Evolutionary conservation across 2,329 filamentous ascomycete species (phyloP), one percentile per base, ranked within the genome.

Genomic region (Fusarium neocosmosporiellum): DNA sequence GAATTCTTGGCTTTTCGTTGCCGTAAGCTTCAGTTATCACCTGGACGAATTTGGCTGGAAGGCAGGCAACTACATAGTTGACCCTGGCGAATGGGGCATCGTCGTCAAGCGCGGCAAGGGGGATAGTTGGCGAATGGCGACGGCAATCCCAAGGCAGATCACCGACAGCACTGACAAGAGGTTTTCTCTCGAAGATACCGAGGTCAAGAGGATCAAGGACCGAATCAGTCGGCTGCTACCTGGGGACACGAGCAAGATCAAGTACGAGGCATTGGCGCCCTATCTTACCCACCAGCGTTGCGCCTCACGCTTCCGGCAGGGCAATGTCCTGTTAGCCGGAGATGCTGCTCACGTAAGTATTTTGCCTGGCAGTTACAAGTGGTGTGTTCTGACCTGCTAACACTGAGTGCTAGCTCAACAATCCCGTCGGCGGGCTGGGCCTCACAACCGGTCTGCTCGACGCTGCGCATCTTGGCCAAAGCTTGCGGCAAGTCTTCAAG

Each of bases 291-390:
- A 58, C 14, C 54, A 58, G 34, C 20, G 54, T n/a, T 58, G 54
- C 37, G 54, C 54, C 33, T 37, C 54, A 37, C 16, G 33, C 31
- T 57, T 57, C 27, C n/a, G 36, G n/a, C 54, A 57, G 20, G 34
- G 33, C 9, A 57, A 57, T 37, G 54, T 39, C 54, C 9, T 57
- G 14, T 57, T 57, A 29, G 54, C 54, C 13, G 54, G 54, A 29
- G 54, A 58, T 18, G 54, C 54, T 58, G 54, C 54, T 58, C 54
- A 58, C 39, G 54, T 58, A 18, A 58, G 54, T 37, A 9, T 55
- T 55, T 29, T 14, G n/a, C n/a, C 34, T 39, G 37, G 14, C 13
- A 39, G 2, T 16, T 39, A 18, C 37, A 16, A 39, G 37, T 14
- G 7, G 5, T 39, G 7, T 39, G 10, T 9, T 20, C 18, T 10